These are phyloP conservation scores for Boletus vermiculosoides DNA, from an alignment of 768 basidiomycete species.

Conservation along the genomic window DNA sequence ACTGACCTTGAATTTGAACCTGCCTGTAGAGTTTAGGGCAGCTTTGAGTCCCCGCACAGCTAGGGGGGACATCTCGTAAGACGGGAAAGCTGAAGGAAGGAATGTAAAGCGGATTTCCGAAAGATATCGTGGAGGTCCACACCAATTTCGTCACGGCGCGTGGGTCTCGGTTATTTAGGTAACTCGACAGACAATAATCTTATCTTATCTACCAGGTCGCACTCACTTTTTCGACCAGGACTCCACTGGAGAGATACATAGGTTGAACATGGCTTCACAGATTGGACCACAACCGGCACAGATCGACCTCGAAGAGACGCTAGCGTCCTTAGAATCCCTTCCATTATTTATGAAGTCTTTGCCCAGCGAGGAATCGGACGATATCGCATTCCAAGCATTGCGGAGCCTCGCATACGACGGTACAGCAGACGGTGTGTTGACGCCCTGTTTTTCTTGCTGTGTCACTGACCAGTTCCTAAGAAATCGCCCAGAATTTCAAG, in stretches of 20 bases:
- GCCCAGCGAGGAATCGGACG: slow-evolving; percentile 62
- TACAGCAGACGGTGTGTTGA: slow-evolving; percentile 83
- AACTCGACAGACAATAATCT: slow-evolving; percentile 4
- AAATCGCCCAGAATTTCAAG: slow-evolving; percentile 90
- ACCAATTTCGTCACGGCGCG: background rate
- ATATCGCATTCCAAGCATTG: slow-evolving; percentile 72
- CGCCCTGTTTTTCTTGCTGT: background rate
- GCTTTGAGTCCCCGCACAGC: slow-evolving; percentile 51
- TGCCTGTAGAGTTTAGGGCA: slow-evolving; percentile 59
- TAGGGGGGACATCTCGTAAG: slow-evolving; percentile 29
- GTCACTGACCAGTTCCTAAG: slow-evolving; percentile 39
- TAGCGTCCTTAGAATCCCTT: slow-evolving; percentile 55
- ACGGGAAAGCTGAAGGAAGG: background rate
- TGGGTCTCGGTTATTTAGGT: slow-evolving; percentile 12
- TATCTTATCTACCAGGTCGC: slow-evolving; percentile 18
- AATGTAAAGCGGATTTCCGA: background rate
- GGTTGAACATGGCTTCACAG: slow-evolving; percentile 18
- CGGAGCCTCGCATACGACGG: slow-evolving; percentile 88
- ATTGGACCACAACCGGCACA: slow-evolving; percentile 25
- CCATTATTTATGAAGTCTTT: slow-evolving; percentile 94
- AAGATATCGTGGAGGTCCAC: background rate
- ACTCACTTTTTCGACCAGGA: background rate
- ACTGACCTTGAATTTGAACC: slow-evolving; percentile 60
- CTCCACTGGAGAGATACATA: background rate
- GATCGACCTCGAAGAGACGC: slow-evolving; percentile 34